Evolutionary conservation across 2,329 filamentous ascomycete species (phyloP).

Genomic region (Paraphoma chrysanthemicola): DNA sequence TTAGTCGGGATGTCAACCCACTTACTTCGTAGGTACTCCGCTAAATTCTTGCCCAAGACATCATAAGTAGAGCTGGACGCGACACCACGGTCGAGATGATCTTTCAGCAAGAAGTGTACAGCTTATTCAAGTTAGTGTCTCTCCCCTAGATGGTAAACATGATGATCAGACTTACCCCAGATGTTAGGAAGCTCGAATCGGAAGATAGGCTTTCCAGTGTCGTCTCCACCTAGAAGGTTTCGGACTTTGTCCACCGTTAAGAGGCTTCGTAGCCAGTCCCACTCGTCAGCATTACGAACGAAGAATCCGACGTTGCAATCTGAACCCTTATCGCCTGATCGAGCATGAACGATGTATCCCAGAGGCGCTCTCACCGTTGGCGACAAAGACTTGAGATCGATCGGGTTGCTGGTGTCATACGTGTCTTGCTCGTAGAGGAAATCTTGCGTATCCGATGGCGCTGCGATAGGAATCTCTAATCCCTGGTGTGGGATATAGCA

Average conservation of each 20-base stretch:
- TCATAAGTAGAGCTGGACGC: slow-evolving; percentile 51
- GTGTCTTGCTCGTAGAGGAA: slow-evolving; percentile 10
- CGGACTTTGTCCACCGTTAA: slow-evolving; percentile 15
- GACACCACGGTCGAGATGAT: slow-evolving; percentile 53
- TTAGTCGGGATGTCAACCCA: no score
- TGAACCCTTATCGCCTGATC: slow-evolving; percentile 35
- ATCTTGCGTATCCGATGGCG: background rate
- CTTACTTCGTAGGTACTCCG: no score
- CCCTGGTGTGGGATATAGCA: slow-evolving; percentile 10
- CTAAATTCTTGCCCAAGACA: no score
- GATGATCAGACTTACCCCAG: no score
- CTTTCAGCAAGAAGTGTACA: slow-evolving; percentile 52
- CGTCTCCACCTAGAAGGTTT: slow-evolving; percentile 20
- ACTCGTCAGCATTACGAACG: slow-evolving; percentile 28
- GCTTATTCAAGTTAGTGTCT: no score
- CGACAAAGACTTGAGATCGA: slow-evolving; percentile 37
- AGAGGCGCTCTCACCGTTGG: slow-evolving; percentile 42
- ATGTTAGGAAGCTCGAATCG: slow-evolving; percentile 17
- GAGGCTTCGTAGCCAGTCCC: slow-evolving; percentile 27
- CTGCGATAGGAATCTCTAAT: background rate
- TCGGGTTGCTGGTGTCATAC: slow-evolving; percentile 31
- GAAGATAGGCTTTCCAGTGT: slow-evolving; percentile 14
- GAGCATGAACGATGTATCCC: slow-evolving; percentile 38
- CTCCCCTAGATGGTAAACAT: no score
- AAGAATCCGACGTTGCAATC: slow-evolving; percentile 34